Conservation (phyloP, 805 yeast species). For the Teunomyces cretensis region DNA sequence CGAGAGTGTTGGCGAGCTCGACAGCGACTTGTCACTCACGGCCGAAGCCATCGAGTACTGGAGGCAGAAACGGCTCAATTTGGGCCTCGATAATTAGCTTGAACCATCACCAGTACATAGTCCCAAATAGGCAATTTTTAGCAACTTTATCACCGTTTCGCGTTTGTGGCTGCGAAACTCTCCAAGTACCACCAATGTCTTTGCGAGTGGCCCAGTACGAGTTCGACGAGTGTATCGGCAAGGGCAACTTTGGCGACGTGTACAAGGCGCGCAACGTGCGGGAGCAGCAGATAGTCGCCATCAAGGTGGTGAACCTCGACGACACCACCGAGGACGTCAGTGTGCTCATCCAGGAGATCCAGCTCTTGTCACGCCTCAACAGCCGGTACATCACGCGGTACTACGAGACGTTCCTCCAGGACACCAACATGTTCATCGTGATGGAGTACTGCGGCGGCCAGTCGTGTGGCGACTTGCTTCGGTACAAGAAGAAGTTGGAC, state of each 20-base stretch:
- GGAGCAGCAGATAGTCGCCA: constrained; percentile 59
- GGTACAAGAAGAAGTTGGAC: constrained; percentile 48
- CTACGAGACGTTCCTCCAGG: constrained; percentile 61
- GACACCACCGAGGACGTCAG: constrained; percentile 73
- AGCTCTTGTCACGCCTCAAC: constrained; percentile 63
- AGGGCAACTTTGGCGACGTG: constrained; percentile 87
- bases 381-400: constrained; percentile 66
- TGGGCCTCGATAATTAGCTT: constrained; percentile 3
- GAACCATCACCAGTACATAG: background rate
- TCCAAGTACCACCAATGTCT: no score
- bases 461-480: constrained; percentile 76
- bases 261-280: constrained; percentile 49
- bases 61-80: constrained; percentile 25
- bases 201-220: constrained; percentile 15
- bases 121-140: background rate
- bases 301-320: constrained; percentile 84
- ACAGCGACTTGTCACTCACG: constrained; percentile 37
- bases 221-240: constrained; percentile 63
- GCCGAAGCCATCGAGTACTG: constrained; percentile 55
- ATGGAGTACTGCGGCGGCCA: constrained; percentile 98
- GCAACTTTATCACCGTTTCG: background rate
- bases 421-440: constrained; percentile 76
- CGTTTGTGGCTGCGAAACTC: constrained; percentile 14
- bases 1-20: constrained; percentile 28
- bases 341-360: constrained; percentile 72